Base-by-base conservation (phyloP, 495 filamentous ascomycete species). In the Peziza echinospora region DNA sequence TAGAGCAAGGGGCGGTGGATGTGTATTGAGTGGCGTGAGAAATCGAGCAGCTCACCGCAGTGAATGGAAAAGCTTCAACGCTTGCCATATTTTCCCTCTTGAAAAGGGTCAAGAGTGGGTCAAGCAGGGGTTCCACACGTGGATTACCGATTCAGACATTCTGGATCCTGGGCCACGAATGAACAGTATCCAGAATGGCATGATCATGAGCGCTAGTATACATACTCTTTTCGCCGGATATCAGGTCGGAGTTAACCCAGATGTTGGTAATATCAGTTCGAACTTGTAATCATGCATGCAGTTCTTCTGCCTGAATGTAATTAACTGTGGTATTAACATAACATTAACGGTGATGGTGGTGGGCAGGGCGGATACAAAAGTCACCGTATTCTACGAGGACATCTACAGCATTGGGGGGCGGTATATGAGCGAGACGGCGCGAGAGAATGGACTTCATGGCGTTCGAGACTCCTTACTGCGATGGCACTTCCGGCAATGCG, bases 401-500 rank as follows among this genome's bases (percentile, higher is more conserved):
- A 8, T 7, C 26, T 8, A 34, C n/a, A 8, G 8, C n/a, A n/a
- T 34, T n/a, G 26, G 8, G 7, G 26, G 26, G 26, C 7, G 26
- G 26, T 34, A n/a, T 34, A 7, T 34, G 7, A 34, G 26, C 26
- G 8, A 7, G n/a, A 34, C 8, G 7, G 26, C 26, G 26, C 26
- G 26, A n/a, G 26, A 34, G 26, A 34, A 34, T n/a, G 26, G 26
- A n/a, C 8, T 34, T 34, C n/a, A 34, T 34, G 26, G 26, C n/a
- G 26, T 34, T 34, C 26, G 26, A 7, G n/a, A 34, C 26, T 34
- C 26, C 7, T 51, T 65, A 16, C 49, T 67, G 23, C 50, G 62
- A 26, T 68, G 62, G 63, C 64, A 67, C 47, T 67, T 66, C 47
- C 41, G 62, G 24, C 64, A 67, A 50, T 49, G 58, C 26, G 56